phyloP scores from a whole-genome alignment of 306 rosid genomes.

The Cicer judaicum region DNA sequence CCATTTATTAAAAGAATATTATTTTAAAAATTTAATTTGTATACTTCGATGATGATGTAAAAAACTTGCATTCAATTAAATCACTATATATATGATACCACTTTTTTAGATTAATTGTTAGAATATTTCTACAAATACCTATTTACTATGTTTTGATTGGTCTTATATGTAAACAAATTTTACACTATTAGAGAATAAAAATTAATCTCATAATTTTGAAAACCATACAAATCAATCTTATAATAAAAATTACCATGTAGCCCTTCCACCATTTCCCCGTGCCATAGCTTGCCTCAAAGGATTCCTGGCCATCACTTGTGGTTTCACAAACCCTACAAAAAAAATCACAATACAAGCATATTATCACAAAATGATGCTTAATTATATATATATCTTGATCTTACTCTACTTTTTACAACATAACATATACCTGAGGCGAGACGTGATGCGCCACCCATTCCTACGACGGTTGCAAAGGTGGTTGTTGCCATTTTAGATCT shows the following conservation, averaged over 20 bases:
- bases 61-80: too few species aligned
- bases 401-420: neutral
- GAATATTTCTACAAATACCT: too few species aligned
- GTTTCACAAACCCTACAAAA: slow-evolving; percentile 65
- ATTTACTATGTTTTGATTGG: too few species aligned
- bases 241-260: slow-evolving; percentile 63
- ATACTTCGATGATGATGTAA: too few species aligned
- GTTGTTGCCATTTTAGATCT: slow-evolving; percentile 64
- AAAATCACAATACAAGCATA: neutral
- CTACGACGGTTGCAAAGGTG: slow-evolving; percentile 64
- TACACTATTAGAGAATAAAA: too few species aligned
- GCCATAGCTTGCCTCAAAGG: slow-evolving; percentile 63
- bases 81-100: too few species aligned
- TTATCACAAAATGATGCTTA: neutral
- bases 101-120: too few species aligned
- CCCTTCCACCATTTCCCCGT: slow-evolving; percentile 63
- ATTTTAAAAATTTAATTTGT: too few species aligned
- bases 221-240: slow-evolving; percentile 1
- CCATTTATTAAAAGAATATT: too few species aligned
- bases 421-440: slow-evolving; percentile 48
- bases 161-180: too few species aligned
- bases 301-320: slow-evolving; percentile 56
- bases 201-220: neutral
- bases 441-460: slow-evolving; percentile 58
- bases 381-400: neutral